These are phyloP conservation scores for Penicillium polonicum DNA, from an alignment of 2,329 filamentous ascomycete genomes.

Conservation along the genomic window DNA sequence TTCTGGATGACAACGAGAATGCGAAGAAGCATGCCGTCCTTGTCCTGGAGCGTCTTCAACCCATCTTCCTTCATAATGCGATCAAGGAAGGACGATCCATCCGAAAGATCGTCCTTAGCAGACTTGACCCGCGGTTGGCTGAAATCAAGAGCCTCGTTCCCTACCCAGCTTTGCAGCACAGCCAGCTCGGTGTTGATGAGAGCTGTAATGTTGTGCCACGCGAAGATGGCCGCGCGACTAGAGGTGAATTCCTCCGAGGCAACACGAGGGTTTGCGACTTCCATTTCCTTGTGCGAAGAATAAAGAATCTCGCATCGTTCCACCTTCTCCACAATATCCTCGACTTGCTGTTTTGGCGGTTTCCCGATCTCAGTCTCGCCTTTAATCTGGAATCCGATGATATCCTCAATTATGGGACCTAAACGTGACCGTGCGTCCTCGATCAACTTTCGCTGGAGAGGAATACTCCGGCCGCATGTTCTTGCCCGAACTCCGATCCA, in stretches of 20 bases:
- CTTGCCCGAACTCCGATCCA: slow-evolving; percentile 88
- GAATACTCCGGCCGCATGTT: slow-evolving; percentile 76
- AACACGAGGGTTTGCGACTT: slow-evolving; percentile 71
- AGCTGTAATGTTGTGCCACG: slow-evolving; percentile 96
- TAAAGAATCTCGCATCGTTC: slow-evolving; percentile 85
- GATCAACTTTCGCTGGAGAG: slow-evolving; percentile 81
- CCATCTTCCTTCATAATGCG: slow-evolving; percentile 94
- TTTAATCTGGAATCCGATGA: slow-evolving; percentile 91
- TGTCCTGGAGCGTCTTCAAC: slow-evolving; percentile 82
- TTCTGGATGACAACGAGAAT: slow-evolving; percentile 87
- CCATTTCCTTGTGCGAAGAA: slow-evolving; percentile 73
- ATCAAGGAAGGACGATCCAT: slow-evolving; percentile 92
- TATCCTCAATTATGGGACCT: slow-evolving; percentile 75
- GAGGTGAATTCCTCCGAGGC: slow-evolving; percentile 74
- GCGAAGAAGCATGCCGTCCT: slow-evolving; percentile 76
- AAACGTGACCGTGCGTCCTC: slow-evolving; percentile 77
- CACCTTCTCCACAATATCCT: slow-evolving; percentile 85
- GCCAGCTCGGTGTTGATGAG: slow-evolving; percentile 93
- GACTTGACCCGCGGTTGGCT: slow-evolving; percentile 69
- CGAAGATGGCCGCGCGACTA: slow-evolving; percentile 82
- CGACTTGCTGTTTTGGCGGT: slow-evolving; percentile 80
- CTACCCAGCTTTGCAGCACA: slow-evolving; percentile 93
- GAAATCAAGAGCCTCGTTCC: slow-evolving; percentile 93
- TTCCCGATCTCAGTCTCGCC: slow-evolving; percentile 90
- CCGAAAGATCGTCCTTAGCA: slow-evolving; percentile 69